phyloP scores from a whole-genome alignment of 345 rosid species.

The Draba incana region DNA sequence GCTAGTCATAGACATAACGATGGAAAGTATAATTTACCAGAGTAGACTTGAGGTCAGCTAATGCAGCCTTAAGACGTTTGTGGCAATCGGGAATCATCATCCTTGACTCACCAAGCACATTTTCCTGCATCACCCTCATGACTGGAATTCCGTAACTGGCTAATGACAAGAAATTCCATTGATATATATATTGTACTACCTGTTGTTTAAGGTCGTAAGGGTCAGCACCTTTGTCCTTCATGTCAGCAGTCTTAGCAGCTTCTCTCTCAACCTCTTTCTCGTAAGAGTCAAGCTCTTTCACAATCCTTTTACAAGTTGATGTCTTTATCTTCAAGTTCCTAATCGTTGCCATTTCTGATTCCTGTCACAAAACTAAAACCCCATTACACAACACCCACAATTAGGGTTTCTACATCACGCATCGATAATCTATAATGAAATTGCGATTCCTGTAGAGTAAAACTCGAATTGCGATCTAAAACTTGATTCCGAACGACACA shows the following conservation, averaged over 20 bases:
- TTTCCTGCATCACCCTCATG: conserved; percentile 58
- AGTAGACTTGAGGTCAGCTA: conserved; percentile 71
- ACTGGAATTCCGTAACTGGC: neutral
- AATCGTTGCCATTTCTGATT: conserved; percentile 69
- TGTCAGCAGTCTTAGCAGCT: conserved; percentile 80
- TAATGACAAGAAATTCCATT: too few species aligned
- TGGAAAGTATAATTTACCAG: conserved; percentile 53
- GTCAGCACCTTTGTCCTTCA: conserved; percentile 92
- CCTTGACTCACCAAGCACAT: conserved; percentile 95
- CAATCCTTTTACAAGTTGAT: conserved; percentile 74
- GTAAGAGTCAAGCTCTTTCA: conserved; percentile 82
- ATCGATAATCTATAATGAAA: too few species aligned
- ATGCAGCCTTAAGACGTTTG: conserved; percentile 81
- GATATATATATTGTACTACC: conserved; percentile 43
- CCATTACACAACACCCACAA: too few species aligned
- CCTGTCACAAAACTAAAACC: too few species aligned
- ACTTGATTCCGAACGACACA: too few species aligned
- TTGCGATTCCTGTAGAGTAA: too few species aligned
- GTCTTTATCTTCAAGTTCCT: conserved; percentile 83
- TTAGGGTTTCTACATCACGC: conserved; percentile 6
- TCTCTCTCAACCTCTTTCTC: conserved; percentile 96
- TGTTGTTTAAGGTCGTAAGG: conserved; percentile 95
- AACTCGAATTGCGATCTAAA: too few species aligned
- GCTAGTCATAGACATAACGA: neutral
- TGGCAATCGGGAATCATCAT: conserved; percentile 97